Conservation (phyloP, 2,329 filamentous ascomycete species). For the Fusarium chaquense region DNA sequence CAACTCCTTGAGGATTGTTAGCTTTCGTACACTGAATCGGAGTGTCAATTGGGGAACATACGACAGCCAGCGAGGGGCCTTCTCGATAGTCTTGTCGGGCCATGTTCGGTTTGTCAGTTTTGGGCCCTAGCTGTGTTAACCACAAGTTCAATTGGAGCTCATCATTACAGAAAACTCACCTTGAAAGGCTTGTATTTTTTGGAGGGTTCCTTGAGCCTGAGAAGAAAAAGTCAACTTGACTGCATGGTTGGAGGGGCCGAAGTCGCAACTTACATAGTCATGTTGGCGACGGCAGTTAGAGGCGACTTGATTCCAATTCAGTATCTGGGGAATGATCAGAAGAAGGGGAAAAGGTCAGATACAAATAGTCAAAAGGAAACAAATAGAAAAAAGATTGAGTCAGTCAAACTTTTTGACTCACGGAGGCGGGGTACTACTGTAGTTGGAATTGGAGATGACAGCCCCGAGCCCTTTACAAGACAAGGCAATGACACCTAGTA, state of each 20-base stretch:
- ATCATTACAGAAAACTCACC: not conserved
- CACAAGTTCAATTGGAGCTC: slow-evolving; percentile 49
- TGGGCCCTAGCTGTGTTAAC: slow-evolving; percentile 35
- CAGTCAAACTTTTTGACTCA: slow-evolving; percentile 35
- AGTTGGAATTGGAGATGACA: slow-evolving; percentile 4
- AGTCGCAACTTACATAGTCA: slow-evolving; percentile 30
- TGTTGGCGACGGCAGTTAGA: slow-evolving; percentile 4
- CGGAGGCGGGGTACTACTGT: slow-evolving; percentile 27
- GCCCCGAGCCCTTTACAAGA: not conserved
- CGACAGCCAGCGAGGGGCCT: slow-evolving; percentile 85
- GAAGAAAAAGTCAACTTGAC: slow-evolving; percentile 9
- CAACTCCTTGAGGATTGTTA: slow-evolving; percentile 20
- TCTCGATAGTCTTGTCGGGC: slow-evolving; percentile 84
- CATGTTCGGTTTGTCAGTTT: slow-evolving; percentile 81
- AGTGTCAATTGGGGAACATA: slow-evolving; percentile 8
- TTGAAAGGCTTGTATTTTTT: slow-evolving; percentile 79
- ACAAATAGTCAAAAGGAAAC: slow-evolving; percentile 26
- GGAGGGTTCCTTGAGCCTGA: slow-evolving; percentile 79
- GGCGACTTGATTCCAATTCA: slow-evolving; percentile 15
- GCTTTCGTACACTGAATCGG: not conserved
- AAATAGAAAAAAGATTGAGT: slow-evolving; percentile 23
- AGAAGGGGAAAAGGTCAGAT: slow-evolving; percentile 6
- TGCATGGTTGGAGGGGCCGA: slow-evolving; percentile 7
- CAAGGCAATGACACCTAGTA: not conserved
- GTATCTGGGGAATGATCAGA: slow-evolving; percentile 1